Evolutionary conservation across 31 red algal genomes (phyloP).

Genomic region (Endocladia muricata): DNA sequence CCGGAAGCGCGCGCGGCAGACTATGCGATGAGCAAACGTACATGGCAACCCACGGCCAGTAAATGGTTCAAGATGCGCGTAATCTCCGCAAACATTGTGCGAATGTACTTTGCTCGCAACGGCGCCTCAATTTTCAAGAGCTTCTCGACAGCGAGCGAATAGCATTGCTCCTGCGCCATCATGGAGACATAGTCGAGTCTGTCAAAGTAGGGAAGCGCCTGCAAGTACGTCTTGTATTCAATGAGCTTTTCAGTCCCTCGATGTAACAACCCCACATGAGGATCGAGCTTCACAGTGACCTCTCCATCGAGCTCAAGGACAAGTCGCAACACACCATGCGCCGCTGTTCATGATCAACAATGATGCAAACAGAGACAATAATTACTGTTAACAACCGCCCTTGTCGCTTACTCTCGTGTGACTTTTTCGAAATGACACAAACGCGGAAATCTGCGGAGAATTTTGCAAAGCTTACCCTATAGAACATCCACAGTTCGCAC

Average conservation of each 20-base stretch:
- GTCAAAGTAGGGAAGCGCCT: conserved; percentile 99
- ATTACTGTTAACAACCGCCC: too few species aligned
- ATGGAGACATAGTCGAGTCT: conserved; percentile 99
- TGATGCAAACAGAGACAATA: not conserved
- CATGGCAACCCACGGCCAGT: conserved; percentile 92
- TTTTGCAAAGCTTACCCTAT: too few species aligned
- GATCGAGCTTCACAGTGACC: conserved; percentile 76
- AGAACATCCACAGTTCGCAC: too few species aligned
- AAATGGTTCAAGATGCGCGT: conserved; percentile 98
- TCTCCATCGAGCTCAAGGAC: conserved; percentile 95
- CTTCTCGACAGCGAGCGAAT: conserved; percentile 97
- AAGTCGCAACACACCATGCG: conserved; percentile 98
- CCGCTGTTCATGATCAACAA: conserved; percentile 35
- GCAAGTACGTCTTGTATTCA: conserved; percentile 97
- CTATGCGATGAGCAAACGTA: conserved; percentile 20
- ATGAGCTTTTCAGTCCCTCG: conserved; percentile 99
- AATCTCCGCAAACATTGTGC: conserved; percentile 95
- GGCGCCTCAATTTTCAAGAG: conserved; percentile 90
- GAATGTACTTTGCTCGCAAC: conserved; percentile 88
- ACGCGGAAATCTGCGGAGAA: too few species aligned
- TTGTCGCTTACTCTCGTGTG: too few species aligned
- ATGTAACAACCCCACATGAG: conserved; percentile 97
- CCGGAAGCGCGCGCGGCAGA: not conserved
- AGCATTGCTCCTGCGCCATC: conserved; percentile 98
- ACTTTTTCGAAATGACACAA: not conserved